Percentiles rank a stretch among this genome's conserved stretches.
These are phyloP conservation scores for Hypoxylon intermedium DNA, from an alignment of 495 filamentous ascomycete species.

Conservation along the genomic window DNA sequence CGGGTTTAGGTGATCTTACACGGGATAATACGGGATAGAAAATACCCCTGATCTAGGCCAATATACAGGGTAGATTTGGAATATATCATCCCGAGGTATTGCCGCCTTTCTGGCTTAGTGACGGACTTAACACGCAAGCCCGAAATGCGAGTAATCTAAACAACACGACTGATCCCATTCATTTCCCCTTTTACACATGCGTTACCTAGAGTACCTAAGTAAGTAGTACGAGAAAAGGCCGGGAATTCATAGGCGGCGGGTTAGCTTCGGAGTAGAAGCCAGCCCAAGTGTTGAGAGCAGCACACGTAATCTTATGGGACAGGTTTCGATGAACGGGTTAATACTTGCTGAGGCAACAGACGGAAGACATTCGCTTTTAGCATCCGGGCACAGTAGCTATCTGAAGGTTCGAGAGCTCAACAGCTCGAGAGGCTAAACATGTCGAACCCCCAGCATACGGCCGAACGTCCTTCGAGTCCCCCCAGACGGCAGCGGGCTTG, in stretches of 20 bases:
- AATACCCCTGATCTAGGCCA: not conserved
- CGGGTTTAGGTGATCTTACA: not conserved
- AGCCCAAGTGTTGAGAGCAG: not conserved
- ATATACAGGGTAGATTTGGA: not conserved
- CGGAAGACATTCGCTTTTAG: not conserved
- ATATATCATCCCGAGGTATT: constrained; percentile 21
- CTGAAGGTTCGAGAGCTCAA: not conserved
- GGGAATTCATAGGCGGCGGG: too few species aligned
- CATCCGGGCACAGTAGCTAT: not conserved
- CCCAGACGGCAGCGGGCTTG: constrained; percentile 45
- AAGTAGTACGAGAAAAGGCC: too few species aligned
- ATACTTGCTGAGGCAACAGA: constrained; percentile 3
- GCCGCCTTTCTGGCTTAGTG: not conserved
- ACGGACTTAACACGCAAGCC: constrained; percentile 8
- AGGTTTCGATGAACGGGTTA: constrained; percentile 16
- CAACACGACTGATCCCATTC: not conserved
- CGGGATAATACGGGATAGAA: constrained; percentile 34
- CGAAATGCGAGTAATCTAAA: not conserved
- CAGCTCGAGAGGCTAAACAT: not conserved
- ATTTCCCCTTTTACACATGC: too few species aligned
- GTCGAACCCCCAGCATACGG: constrained; percentile 5
- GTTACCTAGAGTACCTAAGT: too few species aligned
- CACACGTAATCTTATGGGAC: not conserved
- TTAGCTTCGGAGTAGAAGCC: not conserved
- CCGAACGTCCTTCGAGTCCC: constrained; percentile 37